Conservation (phyloP, 768 basidiomycete genomes). For the Termitomyces sp. region DNA sequence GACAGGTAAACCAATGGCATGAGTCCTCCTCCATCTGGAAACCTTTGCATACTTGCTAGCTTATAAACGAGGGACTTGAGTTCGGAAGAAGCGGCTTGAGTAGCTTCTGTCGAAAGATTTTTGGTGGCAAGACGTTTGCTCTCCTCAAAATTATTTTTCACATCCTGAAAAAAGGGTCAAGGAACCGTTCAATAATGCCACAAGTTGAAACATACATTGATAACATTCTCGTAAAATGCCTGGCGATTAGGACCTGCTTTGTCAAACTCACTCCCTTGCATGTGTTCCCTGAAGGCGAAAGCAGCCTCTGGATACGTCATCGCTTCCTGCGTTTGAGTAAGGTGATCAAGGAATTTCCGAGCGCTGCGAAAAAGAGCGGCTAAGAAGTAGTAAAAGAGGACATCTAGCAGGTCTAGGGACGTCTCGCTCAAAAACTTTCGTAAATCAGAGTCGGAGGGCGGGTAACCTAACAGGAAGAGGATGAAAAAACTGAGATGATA, state of each 20-base stretch:
- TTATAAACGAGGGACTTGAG: neutral
- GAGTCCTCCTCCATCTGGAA: neutral
- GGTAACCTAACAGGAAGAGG: neutral
- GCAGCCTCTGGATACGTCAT: neutral
- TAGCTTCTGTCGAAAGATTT: too few species aligned
- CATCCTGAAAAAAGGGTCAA: too few species aligned
- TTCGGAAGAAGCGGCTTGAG: too few species aligned
- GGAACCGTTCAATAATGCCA: too few species aligned
- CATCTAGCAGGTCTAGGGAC: neutral
- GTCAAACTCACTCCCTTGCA: neutral
- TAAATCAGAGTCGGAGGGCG: neutral
- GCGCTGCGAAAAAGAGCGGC: neutral
- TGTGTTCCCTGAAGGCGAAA: neutral
- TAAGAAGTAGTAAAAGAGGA: neutral
- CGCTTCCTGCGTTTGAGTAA: neutral
- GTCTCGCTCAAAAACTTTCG: neutral
- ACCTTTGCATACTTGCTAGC: neutral
- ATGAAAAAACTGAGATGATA: neutral
- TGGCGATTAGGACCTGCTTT: too few species aligned
- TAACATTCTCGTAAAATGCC: too few species aligned
- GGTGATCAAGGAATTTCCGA: neutral
- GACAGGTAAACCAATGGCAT: constrained; percentile 13
- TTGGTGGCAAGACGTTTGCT: too few species aligned
- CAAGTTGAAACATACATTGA: too few species aligned
- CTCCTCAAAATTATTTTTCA: too few species aligned